A percentile compares a stretch with the other conserved stretches of the same genome.
These are phyloP conservation scores for Tetragonia tetragonoides DNA, from an alignment of 148 eudicot genomes.

Conservation along the genomic window DNA sequence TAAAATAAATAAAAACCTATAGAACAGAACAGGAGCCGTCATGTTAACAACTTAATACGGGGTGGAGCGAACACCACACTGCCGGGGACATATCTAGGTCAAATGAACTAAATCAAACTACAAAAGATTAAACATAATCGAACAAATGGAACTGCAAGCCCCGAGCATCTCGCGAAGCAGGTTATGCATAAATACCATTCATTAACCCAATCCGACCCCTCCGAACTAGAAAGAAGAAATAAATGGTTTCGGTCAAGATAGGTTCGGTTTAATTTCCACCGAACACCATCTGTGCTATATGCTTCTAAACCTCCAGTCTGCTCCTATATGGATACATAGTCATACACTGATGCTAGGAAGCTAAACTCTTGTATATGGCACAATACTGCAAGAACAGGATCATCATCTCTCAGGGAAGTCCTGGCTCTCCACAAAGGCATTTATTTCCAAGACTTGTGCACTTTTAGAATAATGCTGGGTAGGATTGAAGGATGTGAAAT, in stretches of 20 bases:
- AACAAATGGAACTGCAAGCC: not conserved
- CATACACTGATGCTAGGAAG: not conserved
- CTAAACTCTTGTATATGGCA: constrained; percentile 10
- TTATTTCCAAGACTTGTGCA: constrained; percentile 20
- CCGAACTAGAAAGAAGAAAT: not conserved
- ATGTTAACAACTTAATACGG: not conserved
- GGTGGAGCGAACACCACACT: not conserved
- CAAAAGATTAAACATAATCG: no score
- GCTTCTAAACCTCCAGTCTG: constrained; percentile 15
- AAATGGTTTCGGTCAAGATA: not conserved
- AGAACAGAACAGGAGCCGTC: not conserved
- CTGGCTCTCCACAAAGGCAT: constrained; percentile 20
- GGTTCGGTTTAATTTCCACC: not conserved
- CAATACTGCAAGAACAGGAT: not conserved
- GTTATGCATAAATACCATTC: not conserved
- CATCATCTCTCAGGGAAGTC: constrained; percentile 3
- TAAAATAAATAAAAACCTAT: not conserved
- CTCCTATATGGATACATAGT: not conserved
- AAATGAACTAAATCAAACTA: not conserved
- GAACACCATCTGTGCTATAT: constrained; percentile 7
- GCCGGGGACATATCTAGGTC: constrained; percentile 6
- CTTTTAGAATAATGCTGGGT: constrained; percentile 13
- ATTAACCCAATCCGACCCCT: not conserved
- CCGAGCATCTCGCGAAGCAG: not conserved
- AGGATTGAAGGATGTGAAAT: constrained; percentile 5